Evolutionary conservation across 1,139 yeast genomes (phyloP).

Genomic region (Pichia terricola): DNA sequence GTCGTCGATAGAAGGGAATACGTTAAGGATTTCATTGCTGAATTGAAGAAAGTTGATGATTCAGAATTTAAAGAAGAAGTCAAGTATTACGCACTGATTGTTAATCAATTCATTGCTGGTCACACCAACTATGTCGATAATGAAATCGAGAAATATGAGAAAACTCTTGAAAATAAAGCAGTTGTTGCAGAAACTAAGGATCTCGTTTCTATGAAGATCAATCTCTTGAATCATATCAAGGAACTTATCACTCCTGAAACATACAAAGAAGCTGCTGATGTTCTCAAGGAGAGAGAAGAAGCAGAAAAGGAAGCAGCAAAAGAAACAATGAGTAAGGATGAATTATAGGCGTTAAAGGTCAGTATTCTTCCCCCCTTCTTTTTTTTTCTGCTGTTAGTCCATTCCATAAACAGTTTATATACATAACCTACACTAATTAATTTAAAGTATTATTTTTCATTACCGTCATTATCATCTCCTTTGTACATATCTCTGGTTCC

Average conservation of each 20-base stretch:
- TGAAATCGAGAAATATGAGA: conserved; percentile 45
- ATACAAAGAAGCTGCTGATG: conserved; percentile 10
- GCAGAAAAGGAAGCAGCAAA: background rate
- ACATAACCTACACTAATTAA: too few species aligned
- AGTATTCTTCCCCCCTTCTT: too few species aligned
- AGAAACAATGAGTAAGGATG: too few species aligned
- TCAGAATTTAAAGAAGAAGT: conserved; percentile 19
- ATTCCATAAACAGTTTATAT: too few species aligned
- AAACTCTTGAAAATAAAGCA: conserved; percentile 28
- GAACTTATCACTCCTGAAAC: conserved; percentile 14
- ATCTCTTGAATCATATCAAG: conserved; percentile 34
- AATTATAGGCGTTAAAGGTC: too few species aligned
- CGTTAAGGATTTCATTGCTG: conserved; percentile 22
- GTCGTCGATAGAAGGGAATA: conserved; percentile 20
- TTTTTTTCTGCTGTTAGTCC: too few species aligned
- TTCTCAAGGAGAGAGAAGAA: conserved; percentile 7
- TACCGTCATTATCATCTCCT: conserved; percentile 3
- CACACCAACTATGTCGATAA: conserved; percentile 37
- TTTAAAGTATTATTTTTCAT: too few species aligned
- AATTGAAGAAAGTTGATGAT: conserved; percentile 21
- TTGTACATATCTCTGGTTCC: conserved; percentile 34
- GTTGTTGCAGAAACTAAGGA: conserved; percentile 28
- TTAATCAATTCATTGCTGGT: conserved; percentile 40
- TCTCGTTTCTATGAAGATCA: conserved; percentile 38
- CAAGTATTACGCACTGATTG: conserved; percentile 41